Evolutionary conservation across 805 yeast species (phyloP).

Genomic region (Suhomyces vadensis): DNA sequence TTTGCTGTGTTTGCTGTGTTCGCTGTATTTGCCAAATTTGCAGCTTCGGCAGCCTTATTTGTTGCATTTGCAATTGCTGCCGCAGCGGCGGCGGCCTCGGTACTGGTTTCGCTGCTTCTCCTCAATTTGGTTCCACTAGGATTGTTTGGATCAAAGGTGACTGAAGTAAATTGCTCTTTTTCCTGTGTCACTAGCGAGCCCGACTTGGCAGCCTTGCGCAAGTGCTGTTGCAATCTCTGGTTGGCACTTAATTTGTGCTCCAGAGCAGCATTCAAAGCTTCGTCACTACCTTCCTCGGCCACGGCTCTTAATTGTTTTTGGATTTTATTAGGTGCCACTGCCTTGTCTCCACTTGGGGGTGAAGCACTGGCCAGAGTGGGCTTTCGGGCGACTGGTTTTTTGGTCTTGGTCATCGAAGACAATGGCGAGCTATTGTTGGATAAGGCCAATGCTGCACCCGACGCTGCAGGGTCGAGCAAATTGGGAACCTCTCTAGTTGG

Average conservation of each 20-base stretch:
- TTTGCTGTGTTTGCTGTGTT: slow-evolving; percentile 3
- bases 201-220: slow-evolving; percentile 37
- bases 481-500: slow-evolving; percentile 17
- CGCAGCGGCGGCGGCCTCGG: neutral
- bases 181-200: slow-evolving; percentile 42
- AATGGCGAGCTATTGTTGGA: slow-evolving; percentile 13
- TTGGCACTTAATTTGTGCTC: slow-evolving; percentile 32
- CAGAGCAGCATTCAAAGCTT: neutral
- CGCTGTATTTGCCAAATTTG: neutral
- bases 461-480: slow-evolving; percentile 14
- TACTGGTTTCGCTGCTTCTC: slow-evolving; percentile 4
- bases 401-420: slow-evolving; percentile 20
- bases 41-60: neutral
- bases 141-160: slow-evolving; percentile 41
- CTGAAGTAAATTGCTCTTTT: slow-evolving; percentile 35
- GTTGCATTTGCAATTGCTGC: slow-evolving; percentile 1
- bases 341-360: neutral
- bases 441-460: slow-evolving; percentile 38
- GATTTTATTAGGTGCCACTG: slow-evolving; percentile 10
- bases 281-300: slow-evolving; percentile 19
- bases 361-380: slow-evolving; percentile 1
- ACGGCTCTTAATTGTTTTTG: slow-evolving; percentile 19
- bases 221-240: slow-evolving; percentile 41
- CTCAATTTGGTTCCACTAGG: slow-evolving; percentile 25
- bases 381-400: slow-evolving; percentile 13